Base-by-base conservation (phyloP, 257 asterid species). In the Salvia rosmarinus region DNA sequence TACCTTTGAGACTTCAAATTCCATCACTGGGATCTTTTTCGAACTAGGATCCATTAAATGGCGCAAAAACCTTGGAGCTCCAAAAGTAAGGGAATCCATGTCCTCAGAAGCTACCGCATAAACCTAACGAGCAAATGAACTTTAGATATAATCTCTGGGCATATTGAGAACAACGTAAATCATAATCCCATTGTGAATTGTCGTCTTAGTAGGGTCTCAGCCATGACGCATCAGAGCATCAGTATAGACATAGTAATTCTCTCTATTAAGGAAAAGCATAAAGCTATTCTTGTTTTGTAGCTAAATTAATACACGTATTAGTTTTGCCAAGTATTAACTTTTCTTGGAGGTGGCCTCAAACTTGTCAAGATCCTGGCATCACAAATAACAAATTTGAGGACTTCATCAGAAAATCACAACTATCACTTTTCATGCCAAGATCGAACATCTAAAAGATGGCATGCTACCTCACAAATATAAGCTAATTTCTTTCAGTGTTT, bases 21-120 rank as follows among this genome's bases (percentile, higher is more conserved):
- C 99, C 98, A 91, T 91, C 78, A 95, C 98, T n/a, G 99, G 99
- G 40, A 95, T 89, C 75, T 95, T 95, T 81, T 91, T 95, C 47
- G 97, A 83, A 84, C 95, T 91, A 73, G 99, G 99, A 81, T 95
- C 98, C 99, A 95, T 95, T 68, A 95, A 79, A 88, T 95, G 99
- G 34, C 99, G 98, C 77, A 94, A 88, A 82, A 94, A 94, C 76
- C 71, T 88, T 40, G 97, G 89, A 77, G 98, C 92, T 78, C 99
- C 99, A 81, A 95, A 95, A 30, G 99, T 91, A 63, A 95, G 83
- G 50, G 98, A 95, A 84, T 95, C 99, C 99, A 95, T 95, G 83
- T 95, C 99, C 80, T 95, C 99, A 39, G 99, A 95, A 37, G 99
- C 99, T 67, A 91, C 97, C 70, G 89, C 99, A 81, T 91, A 95